phyloP scores from a whole-genome alignment of 805 yeast species.

The Candida coquimbonensis region DNA sequence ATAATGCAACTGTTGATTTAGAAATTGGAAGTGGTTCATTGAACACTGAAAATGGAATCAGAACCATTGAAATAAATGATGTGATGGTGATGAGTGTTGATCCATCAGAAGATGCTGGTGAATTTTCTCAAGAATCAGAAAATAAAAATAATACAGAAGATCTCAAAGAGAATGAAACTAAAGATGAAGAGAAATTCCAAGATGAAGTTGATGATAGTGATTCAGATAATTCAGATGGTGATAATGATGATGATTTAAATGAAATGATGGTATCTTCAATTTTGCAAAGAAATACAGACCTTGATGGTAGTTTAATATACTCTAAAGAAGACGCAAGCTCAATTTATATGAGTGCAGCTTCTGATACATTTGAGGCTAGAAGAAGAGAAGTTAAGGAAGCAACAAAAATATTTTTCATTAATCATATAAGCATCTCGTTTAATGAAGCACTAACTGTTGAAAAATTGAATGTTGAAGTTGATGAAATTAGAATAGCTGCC shows the following conservation, averaged over 20 bases:
- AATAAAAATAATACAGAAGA: no score
- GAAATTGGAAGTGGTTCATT: conserved; percentile 27
- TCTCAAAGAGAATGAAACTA: neutral
- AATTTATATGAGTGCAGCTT: conserved; percentile 76
- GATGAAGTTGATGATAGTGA: conserved; percentile 24
- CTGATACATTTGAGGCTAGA: conserved; percentile 34
- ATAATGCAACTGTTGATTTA: conserved; percentile 31
- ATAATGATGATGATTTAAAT: conserved; percentile 11
- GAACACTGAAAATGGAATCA: conserved; percentile 38
- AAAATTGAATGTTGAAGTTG: conserved; percentile 29
- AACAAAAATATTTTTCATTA: conserved; percentile 21
- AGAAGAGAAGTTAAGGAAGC: conserved; percentile 8
- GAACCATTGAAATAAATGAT: conserved; percentile 35
- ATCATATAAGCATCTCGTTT: conserved; percentile 35
- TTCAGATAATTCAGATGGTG: conserved; percentile 20
- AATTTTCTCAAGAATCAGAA: neutral
- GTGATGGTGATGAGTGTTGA: conserved; percentile 33
- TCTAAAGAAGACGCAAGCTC: conserved; percentile 66
- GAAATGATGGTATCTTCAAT: conserved; percentile 28
- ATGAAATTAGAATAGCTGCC: conserved; percentile 32
- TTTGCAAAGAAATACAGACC: conserved; percentile 14
- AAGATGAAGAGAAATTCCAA: conserved; percentile 9
- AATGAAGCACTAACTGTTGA: conserved; percentile 36
- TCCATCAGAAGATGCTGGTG: conserved; percentile 29
- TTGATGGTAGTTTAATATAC: conserved; percentile 53